Percentiles rank a stretch among this genome's conserved stretches.
These are phyloP conservation scores for Zygoascus sp. DNA, from an alignment of 1,139 yeast species.

Conservation along the genomic window DNA sequence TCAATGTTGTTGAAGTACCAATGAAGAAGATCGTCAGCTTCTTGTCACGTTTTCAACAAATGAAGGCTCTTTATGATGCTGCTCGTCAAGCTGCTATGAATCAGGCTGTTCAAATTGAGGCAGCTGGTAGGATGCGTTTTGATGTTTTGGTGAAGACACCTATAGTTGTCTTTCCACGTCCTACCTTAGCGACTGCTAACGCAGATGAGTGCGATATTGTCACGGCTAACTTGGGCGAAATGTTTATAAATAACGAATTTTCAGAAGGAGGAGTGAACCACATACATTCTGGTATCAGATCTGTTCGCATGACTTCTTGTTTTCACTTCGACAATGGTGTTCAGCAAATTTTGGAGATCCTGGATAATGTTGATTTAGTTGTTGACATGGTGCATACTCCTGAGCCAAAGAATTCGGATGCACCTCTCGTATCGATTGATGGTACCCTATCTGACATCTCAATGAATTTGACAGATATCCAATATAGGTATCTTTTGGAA, in stretches of 20 bases:
- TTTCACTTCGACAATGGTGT: slow-evolving; percentile 47
- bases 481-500: slow-evolving; percentile 55
- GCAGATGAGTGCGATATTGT: slow-evolving; percentile 52
- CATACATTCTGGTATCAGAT: slow-evolving; percentile 61
- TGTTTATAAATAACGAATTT: slow-evolving; percentile 66
- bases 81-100: slow-evolving; percentile 83
- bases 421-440: slow-evolving; percentile 51
- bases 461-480: slow-evolving; percentile 71
- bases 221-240: slow-evolving; percentile 77
- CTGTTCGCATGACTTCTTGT: slow-evolving; percentile 59
- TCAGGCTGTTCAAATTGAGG: slow-evolving; percentile 61
- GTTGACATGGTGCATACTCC: slow-evolving; percentile 59
- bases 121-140: slow-evolving; percentile 57
- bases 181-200: slow-evolving; percentile 29
- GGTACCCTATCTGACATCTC: slow-evolving; percentile 67
- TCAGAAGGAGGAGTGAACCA: slow-evolving; percentile 40
- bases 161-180: slow-evolving; percentile 68
- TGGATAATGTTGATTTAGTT: slow-evolving; percentile 62
- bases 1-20: slow-evolving; percentile 80
- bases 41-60: slow-evolving; percentile 68
- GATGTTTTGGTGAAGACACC: slow-evolving; percentile 78
- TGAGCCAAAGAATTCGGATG: slow-evolving; percentile 27
- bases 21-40: slow-evolving; percentile 62
- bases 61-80: slow-evolving; percentile 82
- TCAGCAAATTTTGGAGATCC: slow-evolving; percentile 57